phyloP scores from a whole-genome alignment of 768 basidiomycete species.

The Peribolospora kevripleyi region DNA sequence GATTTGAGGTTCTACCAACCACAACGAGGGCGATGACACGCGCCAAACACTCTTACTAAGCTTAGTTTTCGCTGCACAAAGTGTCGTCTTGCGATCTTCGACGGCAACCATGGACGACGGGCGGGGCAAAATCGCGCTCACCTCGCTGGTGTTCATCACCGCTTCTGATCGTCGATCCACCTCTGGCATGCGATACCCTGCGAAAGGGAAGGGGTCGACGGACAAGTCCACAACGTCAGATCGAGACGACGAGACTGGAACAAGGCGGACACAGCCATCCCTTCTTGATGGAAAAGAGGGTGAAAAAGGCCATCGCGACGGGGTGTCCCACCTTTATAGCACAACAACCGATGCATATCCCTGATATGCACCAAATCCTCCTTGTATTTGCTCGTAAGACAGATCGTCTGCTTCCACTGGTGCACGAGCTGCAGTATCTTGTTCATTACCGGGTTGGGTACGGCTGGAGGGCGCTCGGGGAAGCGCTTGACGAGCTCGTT shows the following conservation, averaged over 20 bases:
- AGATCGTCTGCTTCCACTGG: slow-evolving; percentile 84
- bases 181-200: slow-evolving; percentile 26
- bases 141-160: slow-evolving; percentile 22
- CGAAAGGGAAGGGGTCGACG: not conserved
- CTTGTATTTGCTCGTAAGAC: slow-evolving; percentile 66
- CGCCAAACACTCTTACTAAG: too few relatives aligned
- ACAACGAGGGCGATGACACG: too few relatives aligned
- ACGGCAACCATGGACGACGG: too few relatives aligned
- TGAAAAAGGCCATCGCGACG: not conserved
- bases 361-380: slow-evolving; percentile 90
- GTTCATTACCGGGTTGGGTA: slow-evolving; percentile 82
- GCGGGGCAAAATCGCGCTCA: slow-evolving; percentile 1
- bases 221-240: not conserved
- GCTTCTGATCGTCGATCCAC: slow-evolving; percentile 21
- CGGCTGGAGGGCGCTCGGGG: slow-evolving; percentile 87
- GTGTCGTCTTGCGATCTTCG: too few relatives aligned
- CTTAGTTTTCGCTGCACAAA: too few relatives aligned
- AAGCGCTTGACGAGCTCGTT: slow-evolving; percentile 96
- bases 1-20: slow-evolving; percentile 54
- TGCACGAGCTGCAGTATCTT: slow-evolving; percentile 80
- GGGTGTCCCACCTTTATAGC: slow-evolving; percentile 55
- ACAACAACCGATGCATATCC: slow-evolving; percentile 85
- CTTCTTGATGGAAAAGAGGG: too few relatives aligned
- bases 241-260: not conserved
- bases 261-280: not conserved